These are phyloP conservation scores for Phoma sp. DNA, from an alignment of 2,329 filamentous ascomycete species.

Conservation along the genomic window DNA sequence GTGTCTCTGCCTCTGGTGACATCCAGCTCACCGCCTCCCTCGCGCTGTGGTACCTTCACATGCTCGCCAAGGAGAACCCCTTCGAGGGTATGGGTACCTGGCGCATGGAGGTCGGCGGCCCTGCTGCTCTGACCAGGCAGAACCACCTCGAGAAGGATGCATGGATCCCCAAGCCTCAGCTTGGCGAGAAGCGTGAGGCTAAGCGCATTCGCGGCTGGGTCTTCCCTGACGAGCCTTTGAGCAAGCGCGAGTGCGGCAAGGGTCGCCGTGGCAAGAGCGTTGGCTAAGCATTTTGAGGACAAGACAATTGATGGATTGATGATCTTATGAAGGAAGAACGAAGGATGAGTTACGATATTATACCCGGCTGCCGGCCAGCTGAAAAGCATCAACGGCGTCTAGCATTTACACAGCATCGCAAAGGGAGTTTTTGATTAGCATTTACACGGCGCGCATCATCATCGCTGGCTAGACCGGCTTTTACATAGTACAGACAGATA, in stretches of 20 bases:
- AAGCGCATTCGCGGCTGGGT: conserved; percentile 78
- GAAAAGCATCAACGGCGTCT: conserved; percentile 15
- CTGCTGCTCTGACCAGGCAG: conserved; percentile 72
- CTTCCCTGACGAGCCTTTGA: conserved; percentile 74
- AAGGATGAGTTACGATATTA: conserved; percentile 11
- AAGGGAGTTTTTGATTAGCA: conserved; percentile 5
- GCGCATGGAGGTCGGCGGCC: conserved; percentile 75
- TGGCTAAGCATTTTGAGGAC: conserved; percentile 7
- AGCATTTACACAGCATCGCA: conserved; percentile 16
- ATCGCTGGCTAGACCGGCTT: conserved; percentile 7
- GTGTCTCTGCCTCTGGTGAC: conserved; percentile 44
- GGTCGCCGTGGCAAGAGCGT: conserved; percentile 40
- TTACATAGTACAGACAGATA: conserved; percentile 10
- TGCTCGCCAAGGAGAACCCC: conserved; percentile 68
- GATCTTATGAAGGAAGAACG: conserved; percentile 1
- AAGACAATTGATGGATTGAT: not conserved
- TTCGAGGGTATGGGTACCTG: conserved; percentile 66
- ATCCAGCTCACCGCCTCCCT: conserved; percentile 71
- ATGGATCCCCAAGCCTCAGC: conserved; percentile 77
- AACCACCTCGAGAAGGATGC: conserved; percentile 72
- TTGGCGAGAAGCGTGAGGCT: conserved; percentile 76
- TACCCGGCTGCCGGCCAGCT: conserved; percentile 20
- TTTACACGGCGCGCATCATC: conserved; percentile 8
- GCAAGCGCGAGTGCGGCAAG: conserved; percentile 66
- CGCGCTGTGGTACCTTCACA: conserved; percentile 79